Percentiles rank a stretch among this genome's conserved stretches.
These are phyloP conservation scores for Prinsepia uniflora DNA, from an alignment of 306 rosid genomes.

Conservation along the genomic window DNA sequence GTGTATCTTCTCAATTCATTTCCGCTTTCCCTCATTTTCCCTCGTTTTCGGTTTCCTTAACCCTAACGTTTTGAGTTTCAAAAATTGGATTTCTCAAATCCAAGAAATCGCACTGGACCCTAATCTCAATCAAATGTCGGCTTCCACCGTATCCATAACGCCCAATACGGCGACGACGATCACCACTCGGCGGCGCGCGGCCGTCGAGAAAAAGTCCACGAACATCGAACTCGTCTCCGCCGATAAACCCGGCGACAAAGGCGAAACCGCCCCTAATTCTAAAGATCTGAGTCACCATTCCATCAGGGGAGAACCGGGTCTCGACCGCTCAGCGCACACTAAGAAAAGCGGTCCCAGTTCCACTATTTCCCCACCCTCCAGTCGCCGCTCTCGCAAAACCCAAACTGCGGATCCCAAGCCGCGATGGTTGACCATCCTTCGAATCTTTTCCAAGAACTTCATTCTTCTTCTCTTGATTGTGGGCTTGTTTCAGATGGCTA, in stretches of 20 bases:
- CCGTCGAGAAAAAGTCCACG: constrained; percentile 48
- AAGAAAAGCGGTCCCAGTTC: constrained; percentile 45
- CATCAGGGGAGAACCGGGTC: constrained; percentile 53
- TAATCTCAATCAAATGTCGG: constrained; percentile 58
- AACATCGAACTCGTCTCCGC: constrained; percentile 54
- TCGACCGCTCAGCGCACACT: constrained; percentile 39
- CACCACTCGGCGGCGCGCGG: constrained; percentile 55
- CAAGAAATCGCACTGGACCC: neutral
- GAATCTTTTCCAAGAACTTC: constrained; percentile 54
- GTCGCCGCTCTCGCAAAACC: constrained; percentile 42
- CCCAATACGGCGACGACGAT: constrained; percentile 56
- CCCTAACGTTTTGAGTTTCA: neutral
- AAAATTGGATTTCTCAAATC: neutral
- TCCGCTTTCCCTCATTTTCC: neutral
- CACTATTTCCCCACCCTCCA: constrained; percentile 23
- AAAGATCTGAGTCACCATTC: constrained; percentile 83
- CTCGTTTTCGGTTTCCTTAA: neutral
- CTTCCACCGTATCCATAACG: constrained; percentile 88
- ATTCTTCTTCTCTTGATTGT: constrained; percentile 42
- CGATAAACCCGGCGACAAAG: constrained; percentile 28
- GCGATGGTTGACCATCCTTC: constrained; percentile 59
- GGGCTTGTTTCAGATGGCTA: constrained; percentile 59
- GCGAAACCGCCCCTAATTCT: constrained; percentile 29
- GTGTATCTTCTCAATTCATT: neutral
- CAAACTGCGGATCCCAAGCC: constrained; percentile 41